Conservation (phyloP, 768 basidiomycete species). For the Infundibulicybe gibba region DNA sequence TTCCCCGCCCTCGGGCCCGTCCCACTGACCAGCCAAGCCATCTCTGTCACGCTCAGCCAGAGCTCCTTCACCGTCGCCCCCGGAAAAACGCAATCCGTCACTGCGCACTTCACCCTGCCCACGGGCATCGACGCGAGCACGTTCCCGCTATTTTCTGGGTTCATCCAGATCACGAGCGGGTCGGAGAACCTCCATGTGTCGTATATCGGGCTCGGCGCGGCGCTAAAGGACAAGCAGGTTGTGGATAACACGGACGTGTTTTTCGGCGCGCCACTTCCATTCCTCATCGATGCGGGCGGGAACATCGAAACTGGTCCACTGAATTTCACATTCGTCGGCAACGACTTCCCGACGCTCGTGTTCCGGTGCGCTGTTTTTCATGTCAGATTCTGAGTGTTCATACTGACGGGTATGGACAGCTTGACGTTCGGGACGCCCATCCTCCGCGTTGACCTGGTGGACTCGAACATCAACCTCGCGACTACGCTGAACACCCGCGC, state of each 20-base stretch:
- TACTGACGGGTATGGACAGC: conserved; percentile 20
- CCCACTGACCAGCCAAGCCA: conserved; percentile 39
- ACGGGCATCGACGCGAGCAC: conserved; percentile 31
- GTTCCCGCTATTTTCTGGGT: conserved; percentile 59
- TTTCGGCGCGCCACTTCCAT: conserved; percentile 43
- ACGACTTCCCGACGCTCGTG: conserved; percentile 36
- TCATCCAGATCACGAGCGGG: conserved; percentile 39
- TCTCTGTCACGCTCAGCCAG: conserved; percentile 43
- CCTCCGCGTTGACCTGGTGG: conserved; percentile 46
- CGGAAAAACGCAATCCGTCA: conserved; percentile 34
- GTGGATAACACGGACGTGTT: conserved; percentile 46
- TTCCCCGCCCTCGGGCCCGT: conserved; percentile 46
- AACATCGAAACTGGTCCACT: conserved; percentile 32
- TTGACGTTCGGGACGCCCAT: conserved; percentile 47
- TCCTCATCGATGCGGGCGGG: conserved; percentile 35
- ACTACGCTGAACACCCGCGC: conserved; percentile 33
- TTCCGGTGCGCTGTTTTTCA: conserved; percentile 25
- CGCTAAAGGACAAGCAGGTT: conserved; percentile 45
- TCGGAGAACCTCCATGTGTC: conserved; percentile 35
- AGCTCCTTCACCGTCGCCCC: conserved; percentile 41
- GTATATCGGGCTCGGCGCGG: conserved; percentile 40
- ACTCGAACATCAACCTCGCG: conserved; percentile 32
- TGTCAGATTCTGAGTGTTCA: neutral
- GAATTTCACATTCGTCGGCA: conserved; percentile 44
- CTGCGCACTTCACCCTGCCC: conserved; percentile 45